These are phyloP conservation scores for Exophiala sp. DNA, from an alignment of 2,329 filamentous ascomycete genomes.

Conservation along the genomic window DNA sequence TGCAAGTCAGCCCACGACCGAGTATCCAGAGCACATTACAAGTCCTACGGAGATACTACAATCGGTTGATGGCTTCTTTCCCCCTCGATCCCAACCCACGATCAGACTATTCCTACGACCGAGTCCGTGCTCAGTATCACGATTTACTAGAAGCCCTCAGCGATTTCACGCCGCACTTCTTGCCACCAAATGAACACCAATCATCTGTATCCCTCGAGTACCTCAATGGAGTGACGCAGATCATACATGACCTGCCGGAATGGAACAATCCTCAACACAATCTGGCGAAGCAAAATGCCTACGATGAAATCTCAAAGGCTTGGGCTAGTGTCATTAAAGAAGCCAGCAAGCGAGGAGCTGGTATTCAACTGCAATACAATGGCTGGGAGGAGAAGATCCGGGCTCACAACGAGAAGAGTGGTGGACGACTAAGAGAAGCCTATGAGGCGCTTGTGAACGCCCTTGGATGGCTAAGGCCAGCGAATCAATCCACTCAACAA, in stretches of 20 bases:
- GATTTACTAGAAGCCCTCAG: conserved; percentile 81
- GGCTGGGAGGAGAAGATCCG: conserved; percentile 85
- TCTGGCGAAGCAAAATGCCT: conserved; percentile 88
- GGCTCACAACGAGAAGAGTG: conserved; percentile 82
- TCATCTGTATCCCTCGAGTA: conserved; percentile 77
- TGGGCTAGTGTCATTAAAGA: conserved; percentile 91
- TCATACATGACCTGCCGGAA: conserved; percentile 82
- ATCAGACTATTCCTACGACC: conserved; percentile 91
- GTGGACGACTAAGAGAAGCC: conserved; percentile 72
- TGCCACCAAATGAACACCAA: conserved; percentile 84
- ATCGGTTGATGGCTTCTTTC: conserved; percentile 68
- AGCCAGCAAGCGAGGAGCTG: conserved; percentile 81
- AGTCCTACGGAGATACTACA: conserved; percentile 76
- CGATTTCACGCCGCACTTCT: conserved; percentile 92
- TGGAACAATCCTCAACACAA: conserved; percentile 87
- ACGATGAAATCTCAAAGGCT: conserved; percentile 89
- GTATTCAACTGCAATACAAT: conserved; percentile 80
- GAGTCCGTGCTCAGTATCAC: conserved; percentile 72
- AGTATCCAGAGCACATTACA: conserved; percentile 72
- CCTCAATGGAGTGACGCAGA: conserved; percentile 80
- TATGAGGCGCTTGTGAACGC: conserved; percentile 68
- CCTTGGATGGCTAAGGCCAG: conserved; percentile 69
- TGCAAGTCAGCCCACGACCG: conserved; percentile 77
- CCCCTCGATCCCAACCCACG: conserved; percentile 77
- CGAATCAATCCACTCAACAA: conserved; percentile 17